A percentile compares a stretch with the other conserved stretches of the same genome.
phyloP scores from a whole-genome alignment of 371 early-diverging fungal species.

The Choanephora cucurbitarum region DNA sequence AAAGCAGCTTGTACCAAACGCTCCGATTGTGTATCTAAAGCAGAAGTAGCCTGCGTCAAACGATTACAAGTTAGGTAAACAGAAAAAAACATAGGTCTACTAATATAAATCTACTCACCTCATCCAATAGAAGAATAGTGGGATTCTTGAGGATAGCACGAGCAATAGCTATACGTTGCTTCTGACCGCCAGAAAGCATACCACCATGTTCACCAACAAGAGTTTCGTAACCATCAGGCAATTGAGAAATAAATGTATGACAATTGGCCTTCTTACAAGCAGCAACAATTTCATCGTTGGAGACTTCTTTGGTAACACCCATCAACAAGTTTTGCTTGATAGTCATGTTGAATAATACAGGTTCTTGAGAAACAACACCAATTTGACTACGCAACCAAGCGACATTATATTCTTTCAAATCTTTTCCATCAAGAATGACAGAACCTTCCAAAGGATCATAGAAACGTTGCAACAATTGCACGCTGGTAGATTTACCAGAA shows the following conservation, averaged over 20 bases:
- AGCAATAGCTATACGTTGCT: slow-evolving; percentile 53
- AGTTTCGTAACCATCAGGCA: slow-evolving; percentile 80
- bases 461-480: slow-evolving; percentile 89
- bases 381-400: slow-evolving; percentile 75
- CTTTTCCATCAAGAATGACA: slow-evolving; percentile 71
- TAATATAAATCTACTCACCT: too few relatives aligned
- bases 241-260: slow-evolving; percentile 73
- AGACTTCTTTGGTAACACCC: slow-evolving; percentile 54
- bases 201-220: slow-evolving; percentile 69
- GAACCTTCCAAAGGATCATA: slow-evolving; percentile 74
- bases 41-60: slow-evolving; percentile 81
- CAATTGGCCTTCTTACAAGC: slow-evolving; percentile 70
- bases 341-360: slow-evolving; percentile 83
- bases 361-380: slow-evolving; percentile 89
- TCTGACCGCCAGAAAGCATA: slow-evolving; percentile 82
- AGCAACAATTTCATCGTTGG: slow-evolving; percentile 62
- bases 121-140: slow-evolving; percentile 48
- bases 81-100: too few relatives aligned
- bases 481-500: slow-evolving; percentile 85
- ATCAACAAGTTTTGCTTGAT: slow-evolving; percentile 81
- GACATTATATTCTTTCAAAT: slow-evolving; percentile 69
- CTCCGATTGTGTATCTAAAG: slow-evolving; percentile 81
- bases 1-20: slow-evolving; percentile 78
- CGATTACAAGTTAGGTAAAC: too few relatives aligned
- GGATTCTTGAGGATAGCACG: slow-evolving; percentile 53